Conservation (phyloP, 129 eudicot species). For the Saposhnikovia divaricata region DNA sequence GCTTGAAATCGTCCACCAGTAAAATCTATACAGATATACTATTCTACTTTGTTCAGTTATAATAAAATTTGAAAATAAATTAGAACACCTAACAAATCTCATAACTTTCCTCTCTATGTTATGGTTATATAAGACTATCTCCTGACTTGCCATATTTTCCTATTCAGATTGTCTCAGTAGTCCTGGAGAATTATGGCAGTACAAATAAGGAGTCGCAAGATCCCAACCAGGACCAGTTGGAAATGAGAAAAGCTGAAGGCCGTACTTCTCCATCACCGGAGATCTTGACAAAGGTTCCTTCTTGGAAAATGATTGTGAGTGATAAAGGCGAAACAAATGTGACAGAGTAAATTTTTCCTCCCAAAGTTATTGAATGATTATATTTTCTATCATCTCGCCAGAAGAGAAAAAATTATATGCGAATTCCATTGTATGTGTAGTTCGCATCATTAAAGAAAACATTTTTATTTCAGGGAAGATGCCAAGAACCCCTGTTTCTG, state of each 20-base stretch:
- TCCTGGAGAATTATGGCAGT: constrained; percentile 69
- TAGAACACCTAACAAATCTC: neutral
- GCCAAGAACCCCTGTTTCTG: constrained; percentile 74
- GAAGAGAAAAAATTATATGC: neutral
- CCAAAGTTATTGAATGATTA: neutral
- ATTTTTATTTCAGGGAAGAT: constrained; percentile 52
- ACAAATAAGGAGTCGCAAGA: constrained; percentile 36
- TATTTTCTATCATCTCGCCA: neutral
- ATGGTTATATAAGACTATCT: neutral
- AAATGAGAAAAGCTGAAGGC: constrained; percentile 50
- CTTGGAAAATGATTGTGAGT: constrained; percentile 68
- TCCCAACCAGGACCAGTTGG: constrained; percentile 43
- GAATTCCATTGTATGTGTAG: neutral
- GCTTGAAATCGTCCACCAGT: neutral
- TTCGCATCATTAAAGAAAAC: neutral
- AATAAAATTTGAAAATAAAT: neutral
- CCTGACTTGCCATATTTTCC: constrained; percentile 8
- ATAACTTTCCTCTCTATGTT: neutral
- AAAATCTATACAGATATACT: neutral
- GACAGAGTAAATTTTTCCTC: constrained; percentile 39
- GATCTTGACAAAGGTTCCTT: constrained; percentile 41
- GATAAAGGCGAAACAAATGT: constrained; percentile 80
- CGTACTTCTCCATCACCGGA: constrained; percentile 36
- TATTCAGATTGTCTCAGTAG: constrained; percentile 73
- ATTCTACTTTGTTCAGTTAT: neutral